Base-by-base conservation (phyloP, 2,329 filamentous ascomycete species). In the Alternaria consortialis region DNA sequence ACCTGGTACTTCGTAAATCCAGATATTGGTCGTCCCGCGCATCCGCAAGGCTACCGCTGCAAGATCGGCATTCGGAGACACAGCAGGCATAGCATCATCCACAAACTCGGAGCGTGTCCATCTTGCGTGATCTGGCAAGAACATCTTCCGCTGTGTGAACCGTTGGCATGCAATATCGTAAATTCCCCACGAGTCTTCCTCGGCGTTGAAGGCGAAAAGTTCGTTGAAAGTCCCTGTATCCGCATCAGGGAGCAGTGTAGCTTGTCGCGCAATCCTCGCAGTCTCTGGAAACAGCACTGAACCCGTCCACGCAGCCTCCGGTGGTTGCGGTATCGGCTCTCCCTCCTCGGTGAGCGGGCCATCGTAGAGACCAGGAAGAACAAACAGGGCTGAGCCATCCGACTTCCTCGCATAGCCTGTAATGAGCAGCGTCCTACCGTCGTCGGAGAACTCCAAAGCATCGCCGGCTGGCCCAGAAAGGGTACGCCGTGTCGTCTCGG, bases 271-370 rank as follows among this genome's bases (percentile, higher is more conserved):
- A 53, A 77, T 76, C 36, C 70, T 72, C 15, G 76, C 70, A 12
- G 73, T 78, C 59, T 80, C 77, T 1, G 79, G 79, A 44, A 80
- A 80, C n/a, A 80, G 73, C 29, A 80, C 74, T 31, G 76, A 76
- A 25, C 73, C 74, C 0, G 78, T 80, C 79, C 79, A 80, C 1
- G 76, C 74, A 2, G 70, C 62, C 29, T 79, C 77, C 9, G 75
- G 77, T 2, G 76, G 63, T 43, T 76, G 75, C 4, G 76, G 73
- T 7, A 78, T 73, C 2, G 76, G 77, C 20, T 73, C 75, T n/a
- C 77, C 77, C 53, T 80, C 79, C 25, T 80, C 77, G 46, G 77
- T 76, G 25, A 80, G 69, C 11, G 77, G 77, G 0, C 77, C 77
- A 39, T 80, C 78, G 40, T 79, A 79, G 12, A 77, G 68, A 3